phyloP scores from a whole-genome alignment of 2,329 filamentous ascomycete genomes.

The Massarina eburnea region DNA sequence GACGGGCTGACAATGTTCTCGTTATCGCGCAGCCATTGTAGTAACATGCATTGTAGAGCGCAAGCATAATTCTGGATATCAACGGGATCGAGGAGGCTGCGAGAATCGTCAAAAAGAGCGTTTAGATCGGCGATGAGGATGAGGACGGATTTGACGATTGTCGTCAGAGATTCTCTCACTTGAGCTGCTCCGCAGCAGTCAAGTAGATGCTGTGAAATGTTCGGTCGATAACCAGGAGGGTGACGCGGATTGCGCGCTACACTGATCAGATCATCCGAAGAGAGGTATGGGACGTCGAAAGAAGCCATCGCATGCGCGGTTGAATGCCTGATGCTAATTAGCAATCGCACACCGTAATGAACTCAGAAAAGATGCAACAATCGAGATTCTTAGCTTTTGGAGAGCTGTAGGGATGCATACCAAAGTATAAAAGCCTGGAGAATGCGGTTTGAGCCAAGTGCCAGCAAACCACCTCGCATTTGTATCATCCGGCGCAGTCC shows the following conservation, averaged over 20 bases:
- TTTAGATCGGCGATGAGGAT: constrained; percentile 41
- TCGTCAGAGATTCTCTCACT: constrained; percentile 30
- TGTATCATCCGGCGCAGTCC: constrained; percentile 40
- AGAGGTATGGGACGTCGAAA: constrained; percentile 36
- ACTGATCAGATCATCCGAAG: constrained; percentile 32
- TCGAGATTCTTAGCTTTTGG: background rate
- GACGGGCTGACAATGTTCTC: constrained; percentile 28
- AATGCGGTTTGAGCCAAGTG: constrained; percentile 40
- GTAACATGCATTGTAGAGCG: constrained; percentile 33
- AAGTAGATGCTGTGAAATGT: constrained; percentile 31
- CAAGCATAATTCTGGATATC: constrained; percentile 42
- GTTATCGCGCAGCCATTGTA: constrained; percentile 35
- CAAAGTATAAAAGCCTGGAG: constrained; percentile 45
- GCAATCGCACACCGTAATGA: no score
- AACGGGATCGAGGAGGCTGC: constrained; percentile 35
- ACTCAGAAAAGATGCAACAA: no score
- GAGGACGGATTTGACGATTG: constrained; percentile 30
- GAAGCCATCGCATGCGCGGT: constrained; percentile 41
- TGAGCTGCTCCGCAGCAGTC: constrained; percentile 32
- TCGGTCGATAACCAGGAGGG: constrained; percentile 31
- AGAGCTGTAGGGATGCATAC: constrained; percentile 30
- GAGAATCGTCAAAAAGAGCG: constrained; percentile 33
- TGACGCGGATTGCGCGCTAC: constrained; percentile 29
- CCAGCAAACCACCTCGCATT: constrained; percentile 35
- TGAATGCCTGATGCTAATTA: constrained; percentile 36